Percentiles rank a stretch among this genome's conserved stretches.
Evolutionary conservation across 495 filamentous ascomycete species (phyloP).

Genomic region (Geoglossum glabrum): DNA sequence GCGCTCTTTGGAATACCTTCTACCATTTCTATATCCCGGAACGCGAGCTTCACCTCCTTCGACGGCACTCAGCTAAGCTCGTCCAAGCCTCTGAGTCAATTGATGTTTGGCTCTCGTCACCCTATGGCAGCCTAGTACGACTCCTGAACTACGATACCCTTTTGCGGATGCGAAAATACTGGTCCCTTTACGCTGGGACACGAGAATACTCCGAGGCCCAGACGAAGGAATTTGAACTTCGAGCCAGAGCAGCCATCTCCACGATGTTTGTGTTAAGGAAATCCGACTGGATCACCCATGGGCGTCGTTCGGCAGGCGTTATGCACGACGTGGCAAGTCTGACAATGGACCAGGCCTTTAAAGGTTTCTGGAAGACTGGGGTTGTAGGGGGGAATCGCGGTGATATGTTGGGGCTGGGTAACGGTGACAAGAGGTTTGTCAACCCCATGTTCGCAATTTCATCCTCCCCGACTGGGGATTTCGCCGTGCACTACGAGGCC

Average conservation of each 20-base stretch:
- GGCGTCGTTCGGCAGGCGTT: background rate
- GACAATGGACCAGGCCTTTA: constrained; percentile 12
- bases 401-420: background rate
- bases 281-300: background rate
- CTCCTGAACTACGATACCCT: background rate
- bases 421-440: background rate
- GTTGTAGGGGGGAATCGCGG: constrained; percentile 6
- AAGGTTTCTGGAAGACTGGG: constrained; percentile 20
- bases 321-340: background rate
- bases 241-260: background rate
- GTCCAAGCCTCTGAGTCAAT: background rate
- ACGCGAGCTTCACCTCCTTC: background rate
- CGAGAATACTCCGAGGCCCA: background rate
- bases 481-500: constrained; percentile 23
- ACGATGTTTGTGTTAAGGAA: background rate
- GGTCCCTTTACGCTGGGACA: background rate
- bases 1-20: background rate
- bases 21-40: background rate
- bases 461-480: background rate
- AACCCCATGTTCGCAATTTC: constrained; percentile 21
- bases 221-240: background rate
- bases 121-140: background rate
- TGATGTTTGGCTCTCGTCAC: background rate
- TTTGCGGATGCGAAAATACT: background rate
- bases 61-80: background rate